Evolutionary conservation across 306 rosid genomes (phyloP), one percentile per base, ranked within the genome.

Genomic region (Psophocarpus tetragonolobus): DNA sequence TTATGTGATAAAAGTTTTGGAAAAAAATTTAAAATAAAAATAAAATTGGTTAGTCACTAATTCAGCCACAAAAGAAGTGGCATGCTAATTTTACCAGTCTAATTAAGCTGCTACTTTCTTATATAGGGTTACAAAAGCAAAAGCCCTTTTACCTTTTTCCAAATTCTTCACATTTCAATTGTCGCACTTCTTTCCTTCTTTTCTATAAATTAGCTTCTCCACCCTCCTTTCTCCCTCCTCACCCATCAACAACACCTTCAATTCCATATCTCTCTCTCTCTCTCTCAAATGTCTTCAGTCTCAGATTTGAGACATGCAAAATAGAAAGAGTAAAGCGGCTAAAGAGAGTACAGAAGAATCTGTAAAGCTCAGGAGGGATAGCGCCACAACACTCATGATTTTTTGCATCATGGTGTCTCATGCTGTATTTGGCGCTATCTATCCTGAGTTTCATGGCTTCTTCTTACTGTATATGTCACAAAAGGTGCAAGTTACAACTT

Each of bases 331-430:
- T 11, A 3, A 29, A 11, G 12, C 17, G 4, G 11, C 35, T 2
- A 9, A 9, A 75, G 8, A 45, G 47, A 81, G 92, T 89, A 88
- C 4, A 65, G 84, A 21, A 75, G 81, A 85, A 83, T 88, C 91
- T 68, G 85, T 89, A 21, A 89, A 91, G 97, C 92, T 91, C 97
- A 91, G 97, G 97, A 91, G 97, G 97, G 97, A 91, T 91, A 91
- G 94, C 97, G 91, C 94, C 94, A 21, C 17, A 6, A 14, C 66
- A 68, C 18, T n/a, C 8, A 64, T 38, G 29, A 50, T 64, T 9
- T 8, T 8, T 14, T 5, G 0, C 23, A 38, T 32, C 9, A 8
- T 38, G 17, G 2, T 51, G 8, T 14, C 30, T 32, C 9, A 8
- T 38, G 17, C 1, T 51, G 8, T 14, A 44, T n/a, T 23, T 66